Percentiles rank a stretch among this genome's conserved stretches.
These are phyloP conservation scores for Cryptococcus hybrid DNA, from an alignment of 1,284 basidiomycete genomes.

Conservation along the genomic window DNA sequence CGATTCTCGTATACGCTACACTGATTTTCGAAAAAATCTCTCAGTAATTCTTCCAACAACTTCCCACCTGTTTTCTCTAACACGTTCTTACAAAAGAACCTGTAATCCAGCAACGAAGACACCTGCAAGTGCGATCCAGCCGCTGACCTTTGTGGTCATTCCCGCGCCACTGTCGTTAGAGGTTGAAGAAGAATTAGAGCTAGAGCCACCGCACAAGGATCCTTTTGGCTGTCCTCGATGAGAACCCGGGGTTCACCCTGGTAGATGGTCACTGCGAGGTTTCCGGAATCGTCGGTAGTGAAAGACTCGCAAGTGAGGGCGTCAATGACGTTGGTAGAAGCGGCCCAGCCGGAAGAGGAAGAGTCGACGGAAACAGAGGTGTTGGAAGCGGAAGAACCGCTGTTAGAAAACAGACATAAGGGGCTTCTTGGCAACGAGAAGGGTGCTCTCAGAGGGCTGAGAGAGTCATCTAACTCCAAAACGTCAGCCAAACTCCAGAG, in stretches of 20 bases:
- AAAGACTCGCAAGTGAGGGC: constrained; percentile 31
- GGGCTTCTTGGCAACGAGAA: constrained; percentile 64
- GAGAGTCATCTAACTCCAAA: constrained; percentile 53
- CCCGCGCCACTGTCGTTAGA: constrained; percentile 1
- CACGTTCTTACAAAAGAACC: constrained; percentile 2
- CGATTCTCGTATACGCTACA: too few relatives aligned
- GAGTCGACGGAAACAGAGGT: constrained; percentile 24
- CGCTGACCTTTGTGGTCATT: neutral
- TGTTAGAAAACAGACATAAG: constrained; percentile 66
- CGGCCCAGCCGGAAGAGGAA: constrained; percentile 21
- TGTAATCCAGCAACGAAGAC: constrained; percentile 3
- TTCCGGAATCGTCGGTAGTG: constrained; percentile 31
- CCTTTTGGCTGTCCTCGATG: constrained; percentile 55
- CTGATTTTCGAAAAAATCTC: too few relatives aligned
- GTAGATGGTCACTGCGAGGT: constrained; percentile 27
- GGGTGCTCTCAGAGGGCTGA: constrained; percentile 49
- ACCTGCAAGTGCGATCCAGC: neutral
- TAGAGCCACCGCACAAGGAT: constrained; percentile 58
- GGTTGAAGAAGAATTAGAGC: neutral
- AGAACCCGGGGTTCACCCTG: constrained; percentile 34
- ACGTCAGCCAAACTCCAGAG: neutral
- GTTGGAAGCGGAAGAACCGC: constrained; percentile 19
- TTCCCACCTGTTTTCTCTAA: too few relatives aligned
- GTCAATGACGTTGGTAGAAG: constrained; percentile 28
- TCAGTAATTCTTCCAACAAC: too few relatives aligned